Percentiles rank a stretch among this genome's conserved stretches.
Evolutionary conservation across 495 filamentous ascomycete genomes (phyloP).

Genomic region (Xylaria intraflava): DNA sequence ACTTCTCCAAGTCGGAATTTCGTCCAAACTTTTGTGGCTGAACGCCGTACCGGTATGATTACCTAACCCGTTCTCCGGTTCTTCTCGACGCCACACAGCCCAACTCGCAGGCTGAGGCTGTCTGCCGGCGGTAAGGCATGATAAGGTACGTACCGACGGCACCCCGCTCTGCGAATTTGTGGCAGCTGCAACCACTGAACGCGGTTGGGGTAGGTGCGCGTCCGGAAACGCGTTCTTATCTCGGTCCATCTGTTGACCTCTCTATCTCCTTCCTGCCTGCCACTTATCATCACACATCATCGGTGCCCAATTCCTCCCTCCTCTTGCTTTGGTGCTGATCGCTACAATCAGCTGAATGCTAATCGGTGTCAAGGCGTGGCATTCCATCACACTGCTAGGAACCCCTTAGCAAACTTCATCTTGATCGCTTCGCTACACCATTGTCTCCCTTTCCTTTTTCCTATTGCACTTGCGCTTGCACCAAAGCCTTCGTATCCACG

Average conservation of each 20-base stretch:
- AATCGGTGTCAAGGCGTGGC: no score
- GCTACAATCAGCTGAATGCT: no score
- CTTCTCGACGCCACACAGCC: no score
- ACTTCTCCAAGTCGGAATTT: no score
- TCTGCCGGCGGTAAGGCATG: no score
- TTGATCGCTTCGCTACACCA: not conserved
- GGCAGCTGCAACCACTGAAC: slow-evolving; percentile 30
- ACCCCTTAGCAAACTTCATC: not conserved
- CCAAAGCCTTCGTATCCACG: not conserved
- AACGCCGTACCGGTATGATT: no score
- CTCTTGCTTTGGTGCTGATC: no score
- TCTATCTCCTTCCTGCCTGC: not conserved
- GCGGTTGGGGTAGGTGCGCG: slow-evolving; percentile 12
- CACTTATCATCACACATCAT: not conserved
- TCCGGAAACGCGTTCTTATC: slow-evolving; percentile 6
- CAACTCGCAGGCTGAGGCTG: no score
- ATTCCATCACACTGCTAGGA: not conserved
- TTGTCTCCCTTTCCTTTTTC: not conserved
- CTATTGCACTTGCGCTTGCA: not conserved
- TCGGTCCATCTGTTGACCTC: not conserved
- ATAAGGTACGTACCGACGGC: no score
- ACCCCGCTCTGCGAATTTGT: not conserved
- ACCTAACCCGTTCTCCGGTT: no score
- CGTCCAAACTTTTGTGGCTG: no score
- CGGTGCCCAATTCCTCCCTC: no score